Conservation (phyloP, 78 protist genomes). For the Dictyostelium capitatum region DNA sequence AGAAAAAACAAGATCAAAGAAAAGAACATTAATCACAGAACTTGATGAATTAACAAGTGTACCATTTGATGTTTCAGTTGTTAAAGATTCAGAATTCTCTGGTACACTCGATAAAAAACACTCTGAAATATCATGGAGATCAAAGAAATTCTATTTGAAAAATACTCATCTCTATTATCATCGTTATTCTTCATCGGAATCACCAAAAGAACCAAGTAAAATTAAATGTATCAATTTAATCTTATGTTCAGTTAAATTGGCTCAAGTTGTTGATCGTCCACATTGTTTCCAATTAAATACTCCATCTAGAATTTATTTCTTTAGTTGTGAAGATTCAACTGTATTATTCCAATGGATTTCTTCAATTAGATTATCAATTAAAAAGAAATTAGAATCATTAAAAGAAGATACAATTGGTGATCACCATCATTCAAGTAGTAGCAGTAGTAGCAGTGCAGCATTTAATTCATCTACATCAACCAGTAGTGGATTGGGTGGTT, state of each 20-base stretch:
- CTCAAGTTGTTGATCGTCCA: constrained; percentile 70
- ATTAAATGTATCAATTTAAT: constrained; percentile 65
- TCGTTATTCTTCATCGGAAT: neutral
- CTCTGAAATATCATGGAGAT: constrained; percentile 51
- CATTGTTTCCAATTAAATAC: constrained; percentile 82
- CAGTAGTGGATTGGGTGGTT: neutral
- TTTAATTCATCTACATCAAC: neutral
- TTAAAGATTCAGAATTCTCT: constrained; percentile 34
- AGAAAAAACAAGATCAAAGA: constrained; percentile 43
- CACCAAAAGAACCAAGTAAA: constrained; percentile 34
- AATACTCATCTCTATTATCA: constrained; percentile 43
- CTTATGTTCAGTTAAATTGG: constrained; percentile 52
- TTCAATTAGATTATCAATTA: constrained; percentile 52
- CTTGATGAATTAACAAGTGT: neutral
- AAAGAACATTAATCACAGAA: constrained; percentile 35
- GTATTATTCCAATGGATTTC: constrained; percentile 75
- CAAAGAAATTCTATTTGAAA: constrained; percentile 62
- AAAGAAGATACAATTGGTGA: neutral
- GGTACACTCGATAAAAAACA: constrained; percentile 27
- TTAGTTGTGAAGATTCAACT: constrained; percentile 39
- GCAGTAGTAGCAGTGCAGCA: neutral
- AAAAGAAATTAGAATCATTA: constrained; percentile 54
- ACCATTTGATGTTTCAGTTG: constrained; percentile 11
- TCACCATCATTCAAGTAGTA: neutral
- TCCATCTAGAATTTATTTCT: constrained; percentile 70